Base-by-base conservation (phyloP, 1,139 yeast genomes). In the Saccharomyces hybrid region DNA sequence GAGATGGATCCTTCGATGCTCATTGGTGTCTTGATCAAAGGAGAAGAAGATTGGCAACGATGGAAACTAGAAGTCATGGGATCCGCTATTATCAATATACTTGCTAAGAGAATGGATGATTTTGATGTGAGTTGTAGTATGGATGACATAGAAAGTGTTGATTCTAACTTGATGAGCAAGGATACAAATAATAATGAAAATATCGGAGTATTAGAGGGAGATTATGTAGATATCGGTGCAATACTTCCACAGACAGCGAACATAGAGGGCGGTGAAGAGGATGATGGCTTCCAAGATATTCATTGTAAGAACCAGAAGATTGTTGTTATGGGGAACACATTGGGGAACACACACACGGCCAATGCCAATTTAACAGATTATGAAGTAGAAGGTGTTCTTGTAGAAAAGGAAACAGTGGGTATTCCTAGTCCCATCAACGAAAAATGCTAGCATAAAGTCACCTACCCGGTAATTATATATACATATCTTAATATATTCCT, bases 1-100 rank as follows among this genome's bases (percentile, higher is more conserved):
- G 85, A 84, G 50, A 76, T 93, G 74, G 99, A 95, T 68, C 99
- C 99, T 0, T 89, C 96, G 5, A 93, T 93, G 98, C 75, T 93
- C 66, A 78, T 90, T n/a, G 99, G 99, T 0, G 73, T 91, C 29
- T 69, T 88, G 28, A 65, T 95, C 6, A 72, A 73, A 46, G 70
- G 74, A 51, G 60, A 65, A 28, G 72, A 73, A 0, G 96, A 88
- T 53, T 89, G 87, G 78, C 57, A 65, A 0, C 68, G 69, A 1
- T 85, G 89, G 76, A 83, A 82, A 61, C 52, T 54, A 0, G 58
- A 61, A 16, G 65, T 74, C 4, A 69, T 46, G n/a, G 41, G 47
- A 8, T 61, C 63, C 14, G 58, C 61, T 13, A 65, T 68, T 13
- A 56, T 68, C 5, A 68, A 68, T 48, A 55, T 68, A 4, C 46